phyloP scores from a whole-genome alignment of 129 eudicot genomes.

The Logfia minima region DNA sequence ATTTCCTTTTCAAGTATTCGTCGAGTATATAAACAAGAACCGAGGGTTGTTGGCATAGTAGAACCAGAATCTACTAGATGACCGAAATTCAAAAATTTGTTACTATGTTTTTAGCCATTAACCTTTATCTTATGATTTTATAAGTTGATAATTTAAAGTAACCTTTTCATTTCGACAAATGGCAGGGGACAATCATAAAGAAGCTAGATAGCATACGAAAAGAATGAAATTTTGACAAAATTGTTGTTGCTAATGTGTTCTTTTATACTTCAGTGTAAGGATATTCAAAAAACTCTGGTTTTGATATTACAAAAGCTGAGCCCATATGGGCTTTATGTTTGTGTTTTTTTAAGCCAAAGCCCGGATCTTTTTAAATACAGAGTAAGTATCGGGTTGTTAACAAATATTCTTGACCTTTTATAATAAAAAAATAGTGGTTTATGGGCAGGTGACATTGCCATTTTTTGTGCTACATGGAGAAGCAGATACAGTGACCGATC shows the following conservation, averaged over 20 bases:
- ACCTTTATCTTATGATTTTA: no score
- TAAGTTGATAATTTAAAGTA: no score
- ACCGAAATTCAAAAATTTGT: no score
- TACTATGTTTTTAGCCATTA: no score
- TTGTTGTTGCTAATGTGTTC: neutral
- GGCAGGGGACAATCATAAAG: no score
- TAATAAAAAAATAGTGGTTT: neutral
- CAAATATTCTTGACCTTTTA: no score
- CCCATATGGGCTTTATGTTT: neutral
- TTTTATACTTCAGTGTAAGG: neutral
- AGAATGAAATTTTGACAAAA: no score
- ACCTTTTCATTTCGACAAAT: no score
- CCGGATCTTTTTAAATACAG: no score
- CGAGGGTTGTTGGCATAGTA: neutral
- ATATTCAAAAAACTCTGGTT: neutral
- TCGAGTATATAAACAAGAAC: neutral
- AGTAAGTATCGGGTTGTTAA: neutral
- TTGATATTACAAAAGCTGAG: neutral
- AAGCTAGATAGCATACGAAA: no score
- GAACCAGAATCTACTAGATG: neutral
- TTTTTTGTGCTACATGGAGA: conserved; percentile 94
- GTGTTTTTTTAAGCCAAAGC: neutral
- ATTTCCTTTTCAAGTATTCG: neutral
- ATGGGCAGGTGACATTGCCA: conserved; percentile 72
- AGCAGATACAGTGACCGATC: conserved; percentile 90